Evolutionary conservation across 2,329 filamentous ascomycete genomes (phyloP).

Genomic region (Neurospora sp.): DNA sequence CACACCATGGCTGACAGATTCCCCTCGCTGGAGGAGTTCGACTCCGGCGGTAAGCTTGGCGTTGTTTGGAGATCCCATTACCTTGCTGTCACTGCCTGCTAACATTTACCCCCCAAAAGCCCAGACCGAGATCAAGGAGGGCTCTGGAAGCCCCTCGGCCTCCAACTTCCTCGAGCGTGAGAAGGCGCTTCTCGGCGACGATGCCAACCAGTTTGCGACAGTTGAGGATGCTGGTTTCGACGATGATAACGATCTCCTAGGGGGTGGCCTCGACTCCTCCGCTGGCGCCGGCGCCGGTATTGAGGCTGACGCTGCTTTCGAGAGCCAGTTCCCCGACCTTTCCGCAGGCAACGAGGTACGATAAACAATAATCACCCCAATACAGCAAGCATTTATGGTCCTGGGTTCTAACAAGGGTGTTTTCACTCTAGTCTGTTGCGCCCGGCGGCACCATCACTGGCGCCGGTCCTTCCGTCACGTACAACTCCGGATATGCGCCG

Average conservation of each 20-base stretch:
- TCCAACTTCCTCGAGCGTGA: conserved; percentile 89
- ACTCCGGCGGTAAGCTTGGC: conserved; percentile 45
- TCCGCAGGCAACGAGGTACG: conserved; percentile 54
- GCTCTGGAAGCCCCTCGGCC: conserved; percentile 48
- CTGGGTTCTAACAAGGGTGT: conserved; percentile 5
- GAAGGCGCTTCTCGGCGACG: conserved; percentile 81
- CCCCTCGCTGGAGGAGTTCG: conserved; percentile 70
- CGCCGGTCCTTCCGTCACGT: conserved; percentile 41
- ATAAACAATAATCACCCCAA: neutral
- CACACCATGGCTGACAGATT: conserved; percentile 65
- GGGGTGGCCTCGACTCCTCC: conserved; percentile 42
- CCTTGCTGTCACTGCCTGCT: conserved; percentile 13
- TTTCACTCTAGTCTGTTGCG: conserved; percentile 49
- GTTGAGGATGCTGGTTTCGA: conserved; percentile 59
- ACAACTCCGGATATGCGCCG: conserved; percentile 52
- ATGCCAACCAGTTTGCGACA: conserved; percentile 81
- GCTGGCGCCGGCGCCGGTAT: conserved; percentile 19
- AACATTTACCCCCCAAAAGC: conserved; percentile 33
- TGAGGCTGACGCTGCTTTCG: conserved; percentile 46
- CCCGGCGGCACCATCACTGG: conserved; percentile 75
- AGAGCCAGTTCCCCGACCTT: conserved; percentile 85
- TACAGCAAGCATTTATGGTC: neutral
- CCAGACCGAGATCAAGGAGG: conserved; percentile 54
- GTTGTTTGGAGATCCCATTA: conserved; percentile 3
- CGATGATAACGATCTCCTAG: conserved; percentile 65